Percentiles rank a stretch among this genome's conserved stretches.
Conservation (phyloP, 441 rosid species). For the Eruca vesicaria region DNA sequence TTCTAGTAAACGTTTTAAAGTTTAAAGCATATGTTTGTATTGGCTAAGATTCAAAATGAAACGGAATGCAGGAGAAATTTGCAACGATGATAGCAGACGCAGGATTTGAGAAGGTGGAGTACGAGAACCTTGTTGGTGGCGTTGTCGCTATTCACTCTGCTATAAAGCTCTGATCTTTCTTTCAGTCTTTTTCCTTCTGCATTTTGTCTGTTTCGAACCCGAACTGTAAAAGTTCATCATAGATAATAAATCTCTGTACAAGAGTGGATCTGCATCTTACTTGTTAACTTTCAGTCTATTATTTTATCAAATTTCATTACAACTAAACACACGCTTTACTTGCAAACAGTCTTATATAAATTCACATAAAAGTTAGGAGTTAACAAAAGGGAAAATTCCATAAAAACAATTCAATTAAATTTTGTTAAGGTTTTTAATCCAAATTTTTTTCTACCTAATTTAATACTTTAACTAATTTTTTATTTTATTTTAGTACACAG, state of each 20-base stretch:
- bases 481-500: too few species aligned
- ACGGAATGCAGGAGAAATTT: slow-evolving; percentile 70
- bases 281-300: not conserved
- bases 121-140: slow-evolving; percentile 92
- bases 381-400: too few species aligned
- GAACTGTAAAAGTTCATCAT: not conserved
- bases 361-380: too few species aligned
- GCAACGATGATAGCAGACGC: slow-evolving; percentile 88
- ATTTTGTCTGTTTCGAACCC: not conserved
- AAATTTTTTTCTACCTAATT: too few species aligned
- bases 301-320: not conserved
- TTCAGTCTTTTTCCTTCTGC: not conserved
- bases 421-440: too few species aligned
- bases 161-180: slow-evolving; percentile 50
- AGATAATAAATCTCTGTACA: not conserved
- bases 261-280: not conserved
- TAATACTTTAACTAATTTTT: too few species aligned
- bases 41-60: not conserved
- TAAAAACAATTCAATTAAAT: too few species aligned
- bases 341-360: too few species aligned
- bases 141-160: slow-evolving; percentile 93
- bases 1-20: not conserved
- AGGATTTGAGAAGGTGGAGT: slow-evolving; percentile 91
- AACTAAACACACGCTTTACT: not conserved
- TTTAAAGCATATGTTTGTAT: not conserved